These are phyloP conservation scores for Schizosaccharomyces japonicus DNA, from an alignment of 805 yeast genomes.

Conservation along the genomic window DNA sequence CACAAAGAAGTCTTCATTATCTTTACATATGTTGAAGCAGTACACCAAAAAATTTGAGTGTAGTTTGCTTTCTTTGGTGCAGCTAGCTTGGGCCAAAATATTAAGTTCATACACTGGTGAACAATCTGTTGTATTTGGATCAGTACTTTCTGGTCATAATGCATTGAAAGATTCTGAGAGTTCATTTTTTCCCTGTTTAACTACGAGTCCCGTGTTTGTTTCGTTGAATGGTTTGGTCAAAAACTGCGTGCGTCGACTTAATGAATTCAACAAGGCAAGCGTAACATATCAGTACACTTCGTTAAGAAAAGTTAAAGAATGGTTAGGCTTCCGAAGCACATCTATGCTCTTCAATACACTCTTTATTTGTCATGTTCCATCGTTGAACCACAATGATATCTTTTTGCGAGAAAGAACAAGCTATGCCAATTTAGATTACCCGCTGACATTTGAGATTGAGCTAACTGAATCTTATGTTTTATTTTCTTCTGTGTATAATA, in stretches of 20 bases:
- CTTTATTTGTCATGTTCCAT: conserved; percentile 9
- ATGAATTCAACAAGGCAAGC: neutral
- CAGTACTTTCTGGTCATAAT: conserved; percentile 10
- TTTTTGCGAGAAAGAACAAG: neutral
- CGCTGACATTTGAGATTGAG: conserved; percentile 9
- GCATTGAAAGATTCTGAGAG: conserved; percentile 5
- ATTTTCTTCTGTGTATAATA: neutral
- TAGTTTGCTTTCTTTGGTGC: conserved; percentile 8
- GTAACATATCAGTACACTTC: conserved; percentile 10
- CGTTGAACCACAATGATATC: conserved; percentile 4
- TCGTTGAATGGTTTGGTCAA: conserved; percentile 8
- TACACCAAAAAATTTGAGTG: neutral
- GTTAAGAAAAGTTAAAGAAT: conserved; percentile 4
- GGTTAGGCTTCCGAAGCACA: neutral
- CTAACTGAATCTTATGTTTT: conserved; percentile 4
- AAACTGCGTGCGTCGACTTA: conserved; percentile 5
- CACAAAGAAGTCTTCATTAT: neutral
- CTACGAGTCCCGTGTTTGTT: conserved; percentile 10
- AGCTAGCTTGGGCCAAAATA: conserved; percentile 10
- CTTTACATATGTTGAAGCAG: neutral
- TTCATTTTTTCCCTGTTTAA: conserved; percentile 10
- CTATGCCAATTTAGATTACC: conserved; percentile 1
- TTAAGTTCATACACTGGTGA: conserved; percentile 10
- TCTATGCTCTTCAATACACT: conserved; percentile 9
- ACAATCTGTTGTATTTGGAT: conserved; percentile 8